These are phyloP conservation scores for Candida dajiaensis DNA, from an alignment of 805 yeast genomes.

Conservation along the genomic window DNA sequence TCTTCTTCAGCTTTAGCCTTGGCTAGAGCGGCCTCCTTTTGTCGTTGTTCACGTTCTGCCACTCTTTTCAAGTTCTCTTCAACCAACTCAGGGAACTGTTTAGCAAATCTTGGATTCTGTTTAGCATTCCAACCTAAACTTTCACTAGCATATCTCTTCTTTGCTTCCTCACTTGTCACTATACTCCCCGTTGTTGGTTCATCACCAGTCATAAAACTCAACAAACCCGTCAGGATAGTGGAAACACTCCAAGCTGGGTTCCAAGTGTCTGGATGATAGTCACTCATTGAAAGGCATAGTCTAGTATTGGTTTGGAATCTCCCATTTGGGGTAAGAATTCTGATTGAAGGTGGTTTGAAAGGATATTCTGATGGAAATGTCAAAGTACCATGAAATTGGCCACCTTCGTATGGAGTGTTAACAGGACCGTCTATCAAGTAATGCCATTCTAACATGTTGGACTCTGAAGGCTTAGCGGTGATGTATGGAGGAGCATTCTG, in stretches of 20 bases:
- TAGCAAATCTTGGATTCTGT: constrained; percentile 50
- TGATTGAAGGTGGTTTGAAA: constrained; percentile 84
- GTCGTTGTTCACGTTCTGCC: constrained; percentile 17
- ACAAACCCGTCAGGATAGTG: constrained; percentile 78
- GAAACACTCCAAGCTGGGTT: constrained; percentile 95
- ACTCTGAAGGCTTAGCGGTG: constrained; percentile 79
- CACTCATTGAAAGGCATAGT: constrained; percentile 87
- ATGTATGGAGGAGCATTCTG: constrained; percentile 83
- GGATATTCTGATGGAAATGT: constrained; percentile 84
- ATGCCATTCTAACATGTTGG: constrained; percentile 90
- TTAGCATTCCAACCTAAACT: constrained; percentile 56
- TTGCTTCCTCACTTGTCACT: constrained; percentile 51
- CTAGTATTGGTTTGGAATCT: constrained; percentile 77
- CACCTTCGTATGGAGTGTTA: constrained; percentile 77
- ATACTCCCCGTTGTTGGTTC: constrained; percentile 85
- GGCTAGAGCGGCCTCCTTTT: constrained; percentile 5
- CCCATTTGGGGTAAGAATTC: constrained; percentile 88
- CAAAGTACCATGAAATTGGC: constrained; percentile 87
- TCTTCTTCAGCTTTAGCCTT: constrained; percentile 10
- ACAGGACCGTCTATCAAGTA: constrained; percentile 91
- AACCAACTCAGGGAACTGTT: constrained; percentile 66
- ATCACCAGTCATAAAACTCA: constrained; percentile 88
- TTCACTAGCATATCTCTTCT: constrained; percentile 49
- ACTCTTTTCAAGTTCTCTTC: constrained; percentile 26
- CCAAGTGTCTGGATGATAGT: constrained; percentile 93